Evolutionary conservation across 257 asterid genomes (phyloP).

Genomic region (Misopates orontium): DNA sequence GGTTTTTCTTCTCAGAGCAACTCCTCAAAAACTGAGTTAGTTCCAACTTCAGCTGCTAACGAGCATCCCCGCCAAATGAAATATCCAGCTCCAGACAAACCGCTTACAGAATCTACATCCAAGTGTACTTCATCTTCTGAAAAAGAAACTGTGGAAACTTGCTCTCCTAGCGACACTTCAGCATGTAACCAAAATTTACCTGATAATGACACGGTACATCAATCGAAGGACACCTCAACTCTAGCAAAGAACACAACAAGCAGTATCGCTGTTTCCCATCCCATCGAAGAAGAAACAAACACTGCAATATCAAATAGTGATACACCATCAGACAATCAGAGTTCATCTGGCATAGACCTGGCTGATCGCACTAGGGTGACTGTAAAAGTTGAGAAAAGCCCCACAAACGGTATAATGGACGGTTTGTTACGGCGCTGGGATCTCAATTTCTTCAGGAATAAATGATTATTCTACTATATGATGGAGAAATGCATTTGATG

Average conservation of each 20-base stretch:
- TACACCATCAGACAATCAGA: slow-evolving; percentile 31
- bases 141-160: slow-evolving; percentile 27
- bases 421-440: slow-evolving; percentile 92
- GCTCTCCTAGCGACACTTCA: slow-evolving; percentile 16
- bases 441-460: slow-evolving; percentile 66
- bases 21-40: slow-evolving; percentile 28
- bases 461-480: slow-evolving; percentile 35
- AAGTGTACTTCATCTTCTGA: slow-evolving; percentile 5
- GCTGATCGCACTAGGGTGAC: slow-evolving; percentile 65
- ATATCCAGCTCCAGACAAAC: slow-evolving; percentile 16
- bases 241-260: not conserved
- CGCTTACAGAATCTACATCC: slow-evolving; percentile 23
- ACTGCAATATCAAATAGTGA: slow-evolving; percentile 25
- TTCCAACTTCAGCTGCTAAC: slow-evolving; percentile 23
- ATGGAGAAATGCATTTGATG: slow-evolving; percentile 17
- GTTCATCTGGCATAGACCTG: slow-evolving; percentile 40
- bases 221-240: slow-evolving; percentile 12
- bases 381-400: slow-evolving; percentile 68
- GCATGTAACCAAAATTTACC: slow-evolving; percentile 7
- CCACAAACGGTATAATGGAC: slow-evolving; percentile 59
- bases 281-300: slow-evolving; percentile 33
- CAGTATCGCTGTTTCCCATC: not conserved
- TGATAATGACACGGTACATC: slow-evolving; percentile 5
- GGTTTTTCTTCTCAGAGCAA: slow-evolving; percentile 19
- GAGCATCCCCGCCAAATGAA: slow-evolving; percentile 24